These are phyloP conservation scores for Rhizoctonia solani DNA, from an alignment of 1,284 basidiomycete species.

Conservation along the genomic window DNA sequence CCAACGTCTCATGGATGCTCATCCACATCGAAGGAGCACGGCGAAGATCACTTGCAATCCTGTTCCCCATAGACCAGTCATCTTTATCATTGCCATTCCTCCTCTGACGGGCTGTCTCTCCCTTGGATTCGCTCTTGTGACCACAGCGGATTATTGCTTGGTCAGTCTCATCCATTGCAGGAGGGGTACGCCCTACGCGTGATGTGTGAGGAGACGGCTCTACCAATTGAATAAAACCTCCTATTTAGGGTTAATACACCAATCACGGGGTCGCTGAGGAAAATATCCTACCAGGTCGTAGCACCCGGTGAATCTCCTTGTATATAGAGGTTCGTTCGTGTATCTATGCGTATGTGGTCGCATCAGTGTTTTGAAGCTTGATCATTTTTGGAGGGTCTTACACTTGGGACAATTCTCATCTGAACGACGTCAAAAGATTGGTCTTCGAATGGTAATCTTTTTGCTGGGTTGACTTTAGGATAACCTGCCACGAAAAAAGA, in stretches of 20 bases:
- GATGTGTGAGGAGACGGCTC: constrained; percentile 16
- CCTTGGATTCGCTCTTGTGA: background rate
- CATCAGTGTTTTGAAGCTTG: background rate
- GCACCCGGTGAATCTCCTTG: constrained; percentile 21
- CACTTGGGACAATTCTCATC: constrained; percentile 28
- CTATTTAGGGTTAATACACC: background rate
- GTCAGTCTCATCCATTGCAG: background rate
- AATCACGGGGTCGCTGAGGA: background rate
- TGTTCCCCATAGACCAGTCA: constrained; percentile 14
- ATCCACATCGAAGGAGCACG: constrained; percentile 7
- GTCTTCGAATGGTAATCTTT: constrained; percentile 2
- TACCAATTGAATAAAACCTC: constrained; percentile 13
- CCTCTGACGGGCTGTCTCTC: background rate
- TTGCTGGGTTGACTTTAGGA: background rate
- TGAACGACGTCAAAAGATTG: constrained; percentile 12
- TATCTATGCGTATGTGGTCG: background rate
- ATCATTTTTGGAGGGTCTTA: background rate
- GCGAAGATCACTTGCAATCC: background rate
- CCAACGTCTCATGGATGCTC: constrained; percentile 5
- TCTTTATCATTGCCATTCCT: background rate
- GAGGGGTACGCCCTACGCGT: background rate
- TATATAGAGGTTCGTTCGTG: constrained; percentile 9
- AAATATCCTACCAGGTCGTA: constrained; percentile 5
- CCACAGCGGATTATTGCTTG: constrained; percentile 1
- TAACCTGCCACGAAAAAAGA: background rate